Conservation (phyloP, 2,329 filamentous ascomycete species). For the Leptosphaerulina australis region DNA sequence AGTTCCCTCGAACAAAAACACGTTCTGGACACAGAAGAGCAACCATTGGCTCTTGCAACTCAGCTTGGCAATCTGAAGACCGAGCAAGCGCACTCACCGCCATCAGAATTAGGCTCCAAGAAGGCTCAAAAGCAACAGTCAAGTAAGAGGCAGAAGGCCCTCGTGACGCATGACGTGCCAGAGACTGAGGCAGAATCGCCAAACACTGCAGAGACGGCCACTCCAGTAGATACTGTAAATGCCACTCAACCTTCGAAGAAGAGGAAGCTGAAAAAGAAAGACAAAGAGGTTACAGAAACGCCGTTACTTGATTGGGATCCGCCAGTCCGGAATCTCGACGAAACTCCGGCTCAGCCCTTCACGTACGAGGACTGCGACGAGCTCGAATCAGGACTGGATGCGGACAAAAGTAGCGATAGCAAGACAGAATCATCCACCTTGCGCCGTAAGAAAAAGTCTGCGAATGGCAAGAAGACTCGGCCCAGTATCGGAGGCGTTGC, state of each 20-base stretch:
- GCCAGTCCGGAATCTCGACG: not conserved
- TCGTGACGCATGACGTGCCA: too few species aligned
- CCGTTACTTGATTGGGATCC: not conserved
- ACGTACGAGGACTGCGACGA: not conserved
- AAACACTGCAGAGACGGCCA: not conserved
- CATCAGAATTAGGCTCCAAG: too few species aligned
- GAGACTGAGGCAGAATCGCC: not conserved
- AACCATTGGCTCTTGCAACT: conserved; percentile 1
- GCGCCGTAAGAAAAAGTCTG: not conserved
- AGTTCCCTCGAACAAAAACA: not conserved
- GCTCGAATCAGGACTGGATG: not conserved
- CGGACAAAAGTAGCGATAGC: not conserved
- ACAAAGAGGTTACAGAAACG: not conserved
- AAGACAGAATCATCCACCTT: not conserved
- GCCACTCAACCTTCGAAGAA: not conserved
- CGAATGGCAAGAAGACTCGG: not conserved
- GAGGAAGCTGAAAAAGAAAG: not conserved
- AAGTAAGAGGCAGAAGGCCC: too few species aligned
- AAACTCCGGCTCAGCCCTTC: not conserved
- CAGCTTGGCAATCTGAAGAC: conserved; percentile 1
- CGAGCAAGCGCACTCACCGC: not conserved
- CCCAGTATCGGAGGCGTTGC: conserved; percentile 3
- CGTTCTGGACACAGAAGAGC: not conserved
- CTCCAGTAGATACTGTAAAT: not conserved
- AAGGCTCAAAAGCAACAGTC: too few species aligned